These are phyloP conservation scores for Borovskyia barvae DNA, from an alignment of 208 protist species.

Conservation along the genomic window DNA sequence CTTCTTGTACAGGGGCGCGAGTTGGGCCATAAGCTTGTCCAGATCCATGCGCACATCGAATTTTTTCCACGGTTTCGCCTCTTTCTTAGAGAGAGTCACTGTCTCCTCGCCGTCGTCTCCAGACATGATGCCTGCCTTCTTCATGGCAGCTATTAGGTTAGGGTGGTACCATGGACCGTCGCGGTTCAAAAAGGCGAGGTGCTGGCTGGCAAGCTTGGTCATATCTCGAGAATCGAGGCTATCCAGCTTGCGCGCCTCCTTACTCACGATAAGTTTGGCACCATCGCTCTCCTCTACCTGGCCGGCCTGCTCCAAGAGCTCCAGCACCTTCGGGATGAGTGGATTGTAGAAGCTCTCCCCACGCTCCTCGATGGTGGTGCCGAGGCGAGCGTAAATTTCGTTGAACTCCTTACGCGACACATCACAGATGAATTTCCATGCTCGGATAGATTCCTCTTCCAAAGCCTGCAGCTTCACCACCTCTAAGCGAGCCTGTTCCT, in stretches of 20 bases:
- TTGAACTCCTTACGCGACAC: slow-evolving; percentile 93
- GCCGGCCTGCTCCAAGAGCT: slow-evolving; percentile 74
- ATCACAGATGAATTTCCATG: slow-evolving; percentile 93
- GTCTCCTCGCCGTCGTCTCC: slow-evolving; percentile 73
- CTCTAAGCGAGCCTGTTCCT: slow-evolving; percentile 84
- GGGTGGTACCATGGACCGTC: slow-evolving; percentile 61
- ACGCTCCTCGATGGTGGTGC: slow-evolving; percentile 81
- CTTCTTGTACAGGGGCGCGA: slow-evolving; percentile 76
- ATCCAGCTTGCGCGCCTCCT: slow-evolving; percentile 56
- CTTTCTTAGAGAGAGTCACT: slow-evolving; percentile 86
- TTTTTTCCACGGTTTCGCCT: slow-evolving; percentile 80
- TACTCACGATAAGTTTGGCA: slow-evolving; percentile 84
- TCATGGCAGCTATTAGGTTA: slow-evolving; percentile 81
- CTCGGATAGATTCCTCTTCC: slow-evolving; percentile 75
- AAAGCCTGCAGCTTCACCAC: slow-evolving; percentile 91
- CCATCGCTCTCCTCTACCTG: slow-evolving; percentile 83
- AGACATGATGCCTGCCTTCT: slow-evolving; percentile 62
- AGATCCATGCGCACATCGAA: slow-evolving; percentile 84
- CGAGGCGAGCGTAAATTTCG: slow-evolving; percentile 91
- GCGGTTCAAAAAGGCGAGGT: slow-evolving; percentile 58
- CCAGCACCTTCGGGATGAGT: slow-evolving; percentile 85
- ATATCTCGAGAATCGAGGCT: slow-evolving; percentile 79
- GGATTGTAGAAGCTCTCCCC: slow-evolving; percentile 97
- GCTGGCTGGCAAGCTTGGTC: slow-evolving; percentile 74
- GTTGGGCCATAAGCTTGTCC: slow-evolving; percentile 78